Base-by-base conservation (phyloP, 345 rosid species). In the Arabidopsis suecica region DNA sequence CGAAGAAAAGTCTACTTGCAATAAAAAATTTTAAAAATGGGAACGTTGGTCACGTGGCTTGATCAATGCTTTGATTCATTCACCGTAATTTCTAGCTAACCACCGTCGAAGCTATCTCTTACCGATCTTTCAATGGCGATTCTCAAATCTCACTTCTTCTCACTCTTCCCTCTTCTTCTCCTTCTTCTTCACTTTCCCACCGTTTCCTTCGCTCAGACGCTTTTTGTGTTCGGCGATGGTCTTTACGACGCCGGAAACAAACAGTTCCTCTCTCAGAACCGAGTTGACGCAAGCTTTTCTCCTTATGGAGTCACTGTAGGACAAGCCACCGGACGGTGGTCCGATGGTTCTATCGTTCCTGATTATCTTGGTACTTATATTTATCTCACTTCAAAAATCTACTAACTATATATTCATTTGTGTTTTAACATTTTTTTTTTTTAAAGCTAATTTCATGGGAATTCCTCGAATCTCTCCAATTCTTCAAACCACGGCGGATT, bases 341-440 rank as follows among this genome's bases (percentile, higher is more conserved):
- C 83, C 60, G 86, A 83, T 55, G 86, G 86, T 13, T 80, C 61
- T 2, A 66, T 78, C 1, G 33, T 83, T 9, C 86, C 84, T 0
- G 84, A 81, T 11, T 83, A 64, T 34, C 71, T 83, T 41, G 84
- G 86, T 83, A 55, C 25, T 42, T 58, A 1, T 2, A 20, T 4
- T 9, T 32, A 33, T 33, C 25, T 23, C 45, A 4, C 20, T 33
- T 65, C 18, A 54, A 51, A 18, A 22, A 54, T 53, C 23, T 1
- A 53, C 1, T 22, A 2, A 1, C 12, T 75, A 20, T 16, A 6
- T 7, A 3, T 8, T 36, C 13, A 14, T 66, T 48, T 25, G 7
- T 30, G 3, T 45, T 25, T 45, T 18, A n/a, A n/a, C n/a, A 25
- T 25, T 14, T 11, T 20, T 3, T 9, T 5, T 30, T 5, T 4